Base-by-base conservation (phyloP, 441 rosid species). In the Erysimum pusillum region DNA sequence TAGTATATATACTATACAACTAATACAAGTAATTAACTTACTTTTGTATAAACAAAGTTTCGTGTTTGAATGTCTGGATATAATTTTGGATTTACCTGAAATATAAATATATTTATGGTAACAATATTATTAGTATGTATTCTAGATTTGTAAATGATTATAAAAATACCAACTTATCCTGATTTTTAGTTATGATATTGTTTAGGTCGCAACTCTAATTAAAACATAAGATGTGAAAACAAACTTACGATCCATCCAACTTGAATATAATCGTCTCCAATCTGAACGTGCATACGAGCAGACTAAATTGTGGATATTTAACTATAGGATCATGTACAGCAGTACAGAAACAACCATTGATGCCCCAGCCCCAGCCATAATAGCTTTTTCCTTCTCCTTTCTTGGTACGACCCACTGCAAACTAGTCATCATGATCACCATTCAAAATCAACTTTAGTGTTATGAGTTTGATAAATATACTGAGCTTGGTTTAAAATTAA, bases 271-370 rank as follows among this genome's bases (percentile, higher is more conserved):
- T 66, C 70, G 0, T 66, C 20, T 66, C 58, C 45, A 5, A 66
- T 12, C 18, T 66, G 59, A 66, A 66, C 2, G 2, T 34, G 70
- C 59, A 66, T 66, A 66, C 70, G 58, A 66, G 58, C 4, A 49
- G 45, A 48, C 70, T 66, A 9, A 7, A 66, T 12, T 66, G 59
- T 35, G 58, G 9, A 49, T 2, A 7, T 35, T 7, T 4, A 18
- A 66, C 71, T 9, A 2, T 0, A 2, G 59, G 71, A 6, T 34
- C 4, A 48, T 65, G n/a, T n/a, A n/a, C n/a, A n/a, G n/a, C n/a
- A n/a, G 0, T 49, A 35, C 4, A 49, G 46, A 2, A 17, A 48
- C 0, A 3, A 4, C 25, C 69, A 65, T 65, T 15, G 67, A 22
- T 62, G 31, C 58, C 34, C n/a, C n/a, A n/a, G n/a, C n/a, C n/a